Evolutionary conservation across 768 basidiomycete genomes (phyloP), one percentile per base, ranked within the genome.

Genomic region (Suillus decipiens): DNA sequence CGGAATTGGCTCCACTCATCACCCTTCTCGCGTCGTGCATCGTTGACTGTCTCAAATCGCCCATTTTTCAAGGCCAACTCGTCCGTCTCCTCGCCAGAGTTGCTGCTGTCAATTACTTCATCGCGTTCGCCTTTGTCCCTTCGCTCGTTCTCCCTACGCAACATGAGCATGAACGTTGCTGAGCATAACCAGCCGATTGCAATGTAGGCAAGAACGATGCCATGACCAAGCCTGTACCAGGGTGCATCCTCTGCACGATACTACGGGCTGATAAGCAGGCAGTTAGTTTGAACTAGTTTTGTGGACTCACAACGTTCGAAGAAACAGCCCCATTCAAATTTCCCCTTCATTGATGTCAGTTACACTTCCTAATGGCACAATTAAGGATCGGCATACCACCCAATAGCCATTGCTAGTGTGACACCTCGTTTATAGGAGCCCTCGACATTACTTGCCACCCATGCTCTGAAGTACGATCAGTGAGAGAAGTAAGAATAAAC

Each of bases 1-100:
- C 86, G 80, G 73, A 89, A 91, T n/a, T 89, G 88, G 69, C 89
- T 90, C 89, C 89, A 91, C 59, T 80, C 72, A 67, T 90, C 90
- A 3, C 89, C 89, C 68, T 88, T 90, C 48, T 82, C 82, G 28
- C 73, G 77, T 65, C 81, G 81, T 19, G 89, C 89, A 24, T 82
- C 85, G 59, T 85, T 80, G n/a, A 84, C 75, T 63, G 76, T 85
- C 59, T 76, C 73, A 65, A 79, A 87, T 34, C 67, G 75, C 3
- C 88, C 88, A 68, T 89, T 89, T 51, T 75, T 76, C 59, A 43
- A 53, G n/a, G 63, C 70, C 54, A 62, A 70, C n/a, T 39, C 51
- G 19, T 34, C 43, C 24, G 72, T 74, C 54, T 80, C 80, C 59
- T 82, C 68, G 3, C 79, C 83, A 65, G 81, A 80, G 37, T 82